Evolutionary conservation across 805 yeast species (phyloP).

Genomic region (Candida tallmaniae): DNA sequence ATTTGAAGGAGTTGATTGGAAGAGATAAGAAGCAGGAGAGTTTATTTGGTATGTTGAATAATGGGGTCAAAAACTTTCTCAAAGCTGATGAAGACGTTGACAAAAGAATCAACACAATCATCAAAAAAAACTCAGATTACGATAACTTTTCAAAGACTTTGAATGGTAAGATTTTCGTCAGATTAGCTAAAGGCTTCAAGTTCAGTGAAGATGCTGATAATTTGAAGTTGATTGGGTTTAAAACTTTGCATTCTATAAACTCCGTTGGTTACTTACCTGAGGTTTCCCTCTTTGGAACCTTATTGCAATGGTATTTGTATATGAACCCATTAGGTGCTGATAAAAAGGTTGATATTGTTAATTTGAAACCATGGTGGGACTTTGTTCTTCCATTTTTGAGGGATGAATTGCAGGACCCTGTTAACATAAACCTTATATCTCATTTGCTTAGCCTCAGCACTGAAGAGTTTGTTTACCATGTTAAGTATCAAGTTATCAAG

Average conservation of each 20-base stretch:
- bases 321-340: slow-evolving; percentile 12
- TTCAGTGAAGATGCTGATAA: slow-evolving; percentile 20
- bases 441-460: slow-evolving; percentile 16
- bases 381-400: slow-evolving; percentile 18
- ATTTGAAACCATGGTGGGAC: slow-evolving; percentile 28
- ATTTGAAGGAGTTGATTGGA: slow-evolving; percentile 53
- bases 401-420: slow-evolving; percentile 16
- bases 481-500: slow-evolving; percentile 14
- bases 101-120: slow-evolving; percentile 7
- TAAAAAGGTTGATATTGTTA: slow-evolving; percentile 12
- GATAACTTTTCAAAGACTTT: slow-evolving; percentile 14
- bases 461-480: slow-evolving; percentile 15
- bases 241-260: slow-evolving; percentile 50
- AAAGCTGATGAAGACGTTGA: slow-evolving; percentile 7
- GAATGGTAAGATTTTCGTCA: slow-evolving; percentile 34
- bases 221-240: slow-evolving; percentile 51
- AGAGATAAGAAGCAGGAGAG: slow-evolving; percentile 53
- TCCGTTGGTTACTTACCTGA: slow-evolving; percentile 48
- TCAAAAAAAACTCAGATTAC: slow-evolving; percentile 7
- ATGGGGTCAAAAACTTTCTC: slow-evolving; percentile 30
- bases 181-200: slow-evolving; percentile 29
- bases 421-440: slow-evolving; percentile 20
- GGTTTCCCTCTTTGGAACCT: slow-evolving; percentile 46
- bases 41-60: slow-evolving; percentile 32
- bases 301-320: slow-evolving; percentile 29